These are phyloP conservation scores for Wickerhamiella allomyrinae DNA, from an alignment of 805 yeast genomes.

Conservation along the genomic window DNA sequence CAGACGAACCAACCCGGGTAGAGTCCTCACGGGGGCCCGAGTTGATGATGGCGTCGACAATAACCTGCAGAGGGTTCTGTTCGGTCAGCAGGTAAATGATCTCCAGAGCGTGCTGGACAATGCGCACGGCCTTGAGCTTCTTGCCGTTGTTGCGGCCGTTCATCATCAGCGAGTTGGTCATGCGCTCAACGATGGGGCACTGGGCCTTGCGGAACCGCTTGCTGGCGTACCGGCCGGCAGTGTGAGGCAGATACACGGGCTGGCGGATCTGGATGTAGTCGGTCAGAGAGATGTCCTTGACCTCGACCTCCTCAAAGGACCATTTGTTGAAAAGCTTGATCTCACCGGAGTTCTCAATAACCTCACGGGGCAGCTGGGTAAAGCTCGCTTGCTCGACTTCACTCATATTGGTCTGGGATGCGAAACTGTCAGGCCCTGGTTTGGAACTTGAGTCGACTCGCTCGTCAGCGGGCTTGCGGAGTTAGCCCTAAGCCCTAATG, in stretches of 20 bases:
- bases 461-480: not conserved
- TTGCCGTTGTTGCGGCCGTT: conserved; percentile 99
- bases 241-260: conserved; percentile 96
- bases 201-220: conserved; percentile 99
- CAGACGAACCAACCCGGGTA: conserved; percentile 99
- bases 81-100: conserved; percentile 94
- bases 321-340: conserved; percentile 99
- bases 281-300: conserved; percentile 93
- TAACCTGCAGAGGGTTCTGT: conserved; percentile 98
- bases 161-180: conserved; percentile 99
- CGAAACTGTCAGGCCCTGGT: not conserved
- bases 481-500: conserved; percentile 5
- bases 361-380: conserved; percentile 92
- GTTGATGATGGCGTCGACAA: conserved; percentile 98
- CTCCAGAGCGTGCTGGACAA: conserved; percentile 97
- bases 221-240: conserved; percentile 98
- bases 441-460: not conserved
- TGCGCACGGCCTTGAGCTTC: conserved; percentile 99
- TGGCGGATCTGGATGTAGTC: conserved; percentile 97
- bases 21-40: conserved; percentile 99
- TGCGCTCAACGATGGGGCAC: conserved; percentile 98
- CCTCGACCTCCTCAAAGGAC: conserved; percentile 95
- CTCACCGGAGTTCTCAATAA: conserved; percentile 90
- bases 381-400: conserved; percentile 78
- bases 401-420: conserved; percentile 24